Base-by-base conservation (phyloP, 371 early-diverging fungal species). In the Circinella minor region DNA sequence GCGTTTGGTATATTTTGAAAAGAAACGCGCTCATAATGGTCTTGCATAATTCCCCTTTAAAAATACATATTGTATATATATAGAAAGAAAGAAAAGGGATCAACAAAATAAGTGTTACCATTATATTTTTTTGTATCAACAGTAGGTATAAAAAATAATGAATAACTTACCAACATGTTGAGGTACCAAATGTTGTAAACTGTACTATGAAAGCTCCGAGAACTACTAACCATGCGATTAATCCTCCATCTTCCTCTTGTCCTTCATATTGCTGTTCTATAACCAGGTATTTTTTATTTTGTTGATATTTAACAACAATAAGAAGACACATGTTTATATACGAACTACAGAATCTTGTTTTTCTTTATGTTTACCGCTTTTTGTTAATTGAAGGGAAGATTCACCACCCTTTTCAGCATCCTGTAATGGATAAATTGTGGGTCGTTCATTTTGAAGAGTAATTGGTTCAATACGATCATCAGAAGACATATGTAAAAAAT, bases 181-280 rank as follows among this genome's bases (percentile, higher is more conserved):
- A 65, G 3, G 74, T 66, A 48, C 91, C 91, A 62, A 89, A 86
- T 13, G 82, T 81, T 48, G 82, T 80, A 66, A 88, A 78, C 63
- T 88, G 84, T 61, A 85, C 84, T 13, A 86, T 63, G 71, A 87
- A 91, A 5, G 82, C 81, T 3, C 87, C 79, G 0, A 80, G 65
- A 5, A 89, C 89, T 4, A 89, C 86, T 0, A 83, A 48, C 90
- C 90, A 92, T 0, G 85, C 90, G 54, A 84, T 85, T 1, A 79
- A 70, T 36, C 89, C 90, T 37, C n/a, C 47, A 43, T 59, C 68
- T 36, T 55, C 46, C 17, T 63, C 63, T 5, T 65, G 51, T 3
- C 18, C 63, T 17, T 63, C 63, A 27, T 54, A 51, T 5, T 51
- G 14, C 27, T 57, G 57, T 27, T 57, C 57, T 57, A 34, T 57